Conservation (phyloP, 2,329 filamentous ascomycete genomes). For the Aspergillus quadrilineatus region DNA sequence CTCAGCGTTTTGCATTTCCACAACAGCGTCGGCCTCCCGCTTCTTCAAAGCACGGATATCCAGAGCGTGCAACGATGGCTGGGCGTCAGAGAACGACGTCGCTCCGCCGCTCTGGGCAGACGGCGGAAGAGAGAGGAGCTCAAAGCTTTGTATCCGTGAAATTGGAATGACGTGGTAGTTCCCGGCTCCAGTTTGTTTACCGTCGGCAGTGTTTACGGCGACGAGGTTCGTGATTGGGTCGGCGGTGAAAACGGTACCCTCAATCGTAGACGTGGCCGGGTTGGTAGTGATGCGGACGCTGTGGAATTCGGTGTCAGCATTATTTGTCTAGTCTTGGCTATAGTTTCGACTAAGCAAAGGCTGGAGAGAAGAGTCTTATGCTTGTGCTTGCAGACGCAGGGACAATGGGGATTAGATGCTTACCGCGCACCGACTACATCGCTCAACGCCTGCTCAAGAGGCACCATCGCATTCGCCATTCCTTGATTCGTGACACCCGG, state of each 20-base stretch:
- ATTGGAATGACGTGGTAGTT: constrained; percentile 63
- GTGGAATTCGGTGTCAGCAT: constrained; percentile 13
- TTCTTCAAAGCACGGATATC: constrained; percentile 55
- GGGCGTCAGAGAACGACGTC: constrained; percentile 50
- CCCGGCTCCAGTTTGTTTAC: constrained; percentile 44
- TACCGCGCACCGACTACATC: constrained; percentile 64
- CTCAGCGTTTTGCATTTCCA: constrained; percentile 58
- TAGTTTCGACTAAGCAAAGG: neutral
- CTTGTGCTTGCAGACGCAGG: neutral
- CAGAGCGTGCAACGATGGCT: constrained; percentile 45
- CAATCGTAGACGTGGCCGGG: constrained; percentile 52
- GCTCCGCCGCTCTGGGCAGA: constrained; percentile 30
- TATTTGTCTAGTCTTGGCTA: neutral
- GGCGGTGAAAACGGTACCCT: constrained; percentile 63
- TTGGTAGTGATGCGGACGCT: constrained; percentile 61
- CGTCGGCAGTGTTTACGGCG: constrained; percentile 55
- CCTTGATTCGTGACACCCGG: constrained; percentile 34
- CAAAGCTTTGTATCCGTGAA: constrained; percentile 58
- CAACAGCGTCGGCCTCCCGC: constrained; percentile 57
- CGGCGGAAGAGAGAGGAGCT: constrained; percentile 49
- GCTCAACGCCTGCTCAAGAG: constrained; percentile 55
- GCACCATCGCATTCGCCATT: constrained; percentile 47
- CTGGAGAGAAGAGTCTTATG: neutral
- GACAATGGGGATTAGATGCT: constrained; percentile 23
- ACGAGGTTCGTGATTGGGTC: constrained; percentile 62